These are phyloP conservation scores for Martensiomyces pterosporus DNA, from an alignment of 192 early-diverging fungal genomes.

Conservation along the genomic window DNA sequence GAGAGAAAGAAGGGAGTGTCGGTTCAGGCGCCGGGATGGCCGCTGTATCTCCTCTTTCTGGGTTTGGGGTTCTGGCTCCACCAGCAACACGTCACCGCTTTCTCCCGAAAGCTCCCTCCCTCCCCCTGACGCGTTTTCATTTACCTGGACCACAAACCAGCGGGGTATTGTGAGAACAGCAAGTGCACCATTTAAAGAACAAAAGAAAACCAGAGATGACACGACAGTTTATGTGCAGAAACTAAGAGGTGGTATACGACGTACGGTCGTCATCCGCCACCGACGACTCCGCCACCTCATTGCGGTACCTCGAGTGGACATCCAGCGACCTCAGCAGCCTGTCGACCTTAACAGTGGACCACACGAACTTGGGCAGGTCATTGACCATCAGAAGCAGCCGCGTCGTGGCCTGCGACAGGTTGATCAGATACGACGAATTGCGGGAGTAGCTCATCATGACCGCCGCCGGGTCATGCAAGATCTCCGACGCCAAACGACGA, in stretches of 20 bases:
- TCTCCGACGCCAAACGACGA: conserved; percentile 26
- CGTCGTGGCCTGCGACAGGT: conserved; percentile 74
- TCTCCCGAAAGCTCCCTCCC: too few relatives aligned
- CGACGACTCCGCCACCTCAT: conserved; percentile 13
- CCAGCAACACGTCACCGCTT: too few relatives aligned
- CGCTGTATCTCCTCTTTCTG: too few relatives aligned
- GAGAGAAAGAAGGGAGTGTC: too few relatives aligned
- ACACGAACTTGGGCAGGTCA: conserved; percentile 89
- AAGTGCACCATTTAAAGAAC: neutral
- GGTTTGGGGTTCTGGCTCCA: too few relatives aligned
- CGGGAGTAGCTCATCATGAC: conserved; percentile 67
- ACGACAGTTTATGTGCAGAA: neutral
- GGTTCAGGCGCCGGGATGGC: too few relatives aligned
- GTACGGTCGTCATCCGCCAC: conserved; percentile 3
- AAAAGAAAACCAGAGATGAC: neutral
- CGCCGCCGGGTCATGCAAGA: conserved; percentile 38
- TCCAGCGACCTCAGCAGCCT: conserved; percentile 40
- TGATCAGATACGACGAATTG: conserved; percentile 71
- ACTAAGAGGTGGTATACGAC: neutral
- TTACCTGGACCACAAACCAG: too few relatives aligned
- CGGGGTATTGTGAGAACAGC: too few relatives aligned
- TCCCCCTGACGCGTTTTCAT: too few relatives aligned
- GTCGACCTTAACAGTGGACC: conserved; percentile 70
- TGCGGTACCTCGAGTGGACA: conserved; percentile 40
- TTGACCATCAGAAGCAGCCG: conserved; percentile 85